Base-by-base conservation (phyloP, 345 rosid species). In the Citrus cavaleriei region DNA sequence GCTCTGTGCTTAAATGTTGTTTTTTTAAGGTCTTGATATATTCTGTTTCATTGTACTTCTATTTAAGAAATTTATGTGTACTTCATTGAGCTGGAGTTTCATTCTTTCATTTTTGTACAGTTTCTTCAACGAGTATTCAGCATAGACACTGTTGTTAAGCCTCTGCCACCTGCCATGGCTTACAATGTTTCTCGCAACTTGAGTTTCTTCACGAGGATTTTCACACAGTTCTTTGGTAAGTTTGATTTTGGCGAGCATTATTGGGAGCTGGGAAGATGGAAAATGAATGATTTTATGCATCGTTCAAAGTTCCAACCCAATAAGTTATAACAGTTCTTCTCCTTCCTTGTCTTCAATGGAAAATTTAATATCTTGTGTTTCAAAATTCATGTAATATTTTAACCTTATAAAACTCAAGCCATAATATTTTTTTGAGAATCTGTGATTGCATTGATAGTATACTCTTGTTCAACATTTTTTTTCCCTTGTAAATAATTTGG, bases 211-310 rank as follows among this genome's bases (percentile, higher is more conserved):
- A 90, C 91, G 0, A 95, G 99, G 77, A 95, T 95, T 83, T 95
- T 95, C 85, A 95, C 99, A 6, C 99, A 95, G 87, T 95, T 95
- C 88, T 95, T 93, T 79, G 98, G 99, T 95, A 81, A 81, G 95
- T 81, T 75, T 61, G 40, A 55, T 25, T 40, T 74, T 58, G 10
- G 42, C 32, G 10, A 10, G 21, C 59, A 6, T 4, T 21, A 13
- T n/a, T 12, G 25, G 35, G 4, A 10, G 57, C 22, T 18, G 10
- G 38, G 14, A 8, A 34, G 55, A 64, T 70, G 38, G 46, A 34
- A 65, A 10, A 34, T 64, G 37, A 66, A 76, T 49, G 14, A 49
- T 6, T 51, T 30, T 13, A 51, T 30, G 9, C 27, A 42, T 69
- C 60, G 35, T 66, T 13, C 19, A 64, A 46, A 30, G 21, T 76